These are phyloP conservation scores for Inga laurina DNA, from an alignment of 306 rosid genomes.

Conservation along the genomic window DNA sequence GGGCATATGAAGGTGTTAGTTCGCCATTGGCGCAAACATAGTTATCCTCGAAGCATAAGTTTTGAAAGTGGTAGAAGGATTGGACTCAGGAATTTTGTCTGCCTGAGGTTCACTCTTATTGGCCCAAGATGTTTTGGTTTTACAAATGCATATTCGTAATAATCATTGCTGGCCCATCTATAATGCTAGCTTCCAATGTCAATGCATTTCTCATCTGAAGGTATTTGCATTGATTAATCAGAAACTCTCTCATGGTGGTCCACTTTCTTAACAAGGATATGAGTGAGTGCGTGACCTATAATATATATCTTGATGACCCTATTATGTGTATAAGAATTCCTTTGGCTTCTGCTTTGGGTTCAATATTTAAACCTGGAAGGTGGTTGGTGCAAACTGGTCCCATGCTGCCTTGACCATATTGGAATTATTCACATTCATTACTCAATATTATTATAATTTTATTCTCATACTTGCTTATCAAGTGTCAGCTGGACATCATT, in stretches of 20 bases:
- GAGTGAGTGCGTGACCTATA: constrained; percentile 10
- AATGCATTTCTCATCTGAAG: constrained; percentile 15
- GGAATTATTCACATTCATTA: background rate
- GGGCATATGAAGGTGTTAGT: constrained; percentile 1
- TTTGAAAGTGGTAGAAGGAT: background rate
- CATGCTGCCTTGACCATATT: background rate
- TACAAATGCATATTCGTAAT: background rate
- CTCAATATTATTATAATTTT: background rate
- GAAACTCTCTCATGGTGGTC: constrained; percentile 22
- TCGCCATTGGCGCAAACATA: constrained; percentile 32
- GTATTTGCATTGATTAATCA: constrained; percentile 13
- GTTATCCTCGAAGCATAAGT: constrained; percentile 25
- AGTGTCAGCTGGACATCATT: constrained; percentile 1
- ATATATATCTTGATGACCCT: constrained; percentile 6
- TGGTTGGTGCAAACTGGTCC: background rate
- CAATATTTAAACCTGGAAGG: background rate
- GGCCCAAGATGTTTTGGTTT: constrained; percentile 19
- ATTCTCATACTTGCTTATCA: background rate
- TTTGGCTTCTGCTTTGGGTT: background rate
- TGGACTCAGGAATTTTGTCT: constrained; percentile 13
- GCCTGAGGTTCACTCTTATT: constrained; percentile 4
- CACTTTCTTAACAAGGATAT: constrained; percentile 27
- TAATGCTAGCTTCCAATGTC: constrained; percentile 22
- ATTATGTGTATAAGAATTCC: background rate
- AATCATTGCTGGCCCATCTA: constrained; percentile 35